Evolutionary conservation across 78 protist genomes (phyloP), one percentile per base, ranked within the genome.

Genomic region (Speleostelium caveatum): DNA sequence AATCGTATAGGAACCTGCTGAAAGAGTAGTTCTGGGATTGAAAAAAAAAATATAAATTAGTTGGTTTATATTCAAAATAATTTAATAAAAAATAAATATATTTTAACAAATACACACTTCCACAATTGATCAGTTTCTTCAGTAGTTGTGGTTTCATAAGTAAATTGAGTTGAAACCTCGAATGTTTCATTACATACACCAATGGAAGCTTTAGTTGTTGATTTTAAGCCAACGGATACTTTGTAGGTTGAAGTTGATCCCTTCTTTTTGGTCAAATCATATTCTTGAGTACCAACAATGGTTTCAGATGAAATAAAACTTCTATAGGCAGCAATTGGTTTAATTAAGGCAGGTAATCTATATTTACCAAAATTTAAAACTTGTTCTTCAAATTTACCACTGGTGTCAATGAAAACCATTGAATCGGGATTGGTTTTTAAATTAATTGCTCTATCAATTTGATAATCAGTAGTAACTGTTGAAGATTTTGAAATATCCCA

Each of bases 261-360:
- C 12, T 28, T 69, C 19, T 42, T 69, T 17, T 69, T 69, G 12
- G 55, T 22, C 6, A 69, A 69, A 17, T 38, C 38, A 26, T 69
- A 28, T 26, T 38, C 32, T 42, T 42, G 61, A 26, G 75, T 69
- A n/a, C 75, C 75, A 41, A 69, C 75, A 28, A 69, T 45, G 2
- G 75, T 65, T 65, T 65, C 35, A 35, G 35, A n/a, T 22, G 53
- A 35, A 0, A 65, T 38, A 38, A 65, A 65, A 19, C 30, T 65
- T 65, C 73, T 65, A 35, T 8, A 65, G n/a, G 41, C 24, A 2
- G 73, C 73, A 38, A 65, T 51, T 65, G 73, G 73, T 65, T 65
- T 65, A 38, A 36, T 38, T 65, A 36, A 45, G 6, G 10, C 73
- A n/a, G 73, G 73, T 65, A 65, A 65, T 65, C 36, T 65, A 17